These are phyloP conservation scores for Casuarina equisetifolia DNA, from an alignment of 306 rosid genomes.

Conservation along the genomic window DNA sequence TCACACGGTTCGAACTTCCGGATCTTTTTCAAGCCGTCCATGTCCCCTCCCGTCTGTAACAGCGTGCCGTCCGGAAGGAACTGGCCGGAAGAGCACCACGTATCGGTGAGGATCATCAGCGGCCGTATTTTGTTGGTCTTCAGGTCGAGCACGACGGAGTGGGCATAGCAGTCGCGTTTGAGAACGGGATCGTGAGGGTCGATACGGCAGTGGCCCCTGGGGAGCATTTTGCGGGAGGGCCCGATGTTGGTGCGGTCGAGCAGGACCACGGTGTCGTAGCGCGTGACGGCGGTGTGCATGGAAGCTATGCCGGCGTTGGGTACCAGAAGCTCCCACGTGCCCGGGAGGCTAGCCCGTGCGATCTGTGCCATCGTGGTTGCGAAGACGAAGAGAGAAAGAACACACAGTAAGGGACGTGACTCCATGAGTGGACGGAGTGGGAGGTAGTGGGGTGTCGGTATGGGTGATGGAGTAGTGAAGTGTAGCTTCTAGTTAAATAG, in stretches of 20 bases:
- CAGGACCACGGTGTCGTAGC: constrained; percentile 78
- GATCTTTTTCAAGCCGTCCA: constrained; percentile 67
- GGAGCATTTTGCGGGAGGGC: constrained; percentile 63
- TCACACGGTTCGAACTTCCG: constrained; percentile 70
- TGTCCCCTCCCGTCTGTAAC: constrained; percentile 77
- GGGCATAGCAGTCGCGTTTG: constrained; percentile 81
- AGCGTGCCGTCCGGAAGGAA: constrained; percentile 81
- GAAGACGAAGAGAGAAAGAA: neutral
- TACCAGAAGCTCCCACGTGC: constrained; percentile 75
- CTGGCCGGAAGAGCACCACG: constrained; percentile 96
- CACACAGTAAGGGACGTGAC: constrained; percentile 11
- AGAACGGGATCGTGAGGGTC: constrained; percentile 46
- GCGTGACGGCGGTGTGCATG: constrained; percentile 94
- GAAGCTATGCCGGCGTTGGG: constrained; percentile 80
- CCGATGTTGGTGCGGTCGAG: constrained; percentile 87
- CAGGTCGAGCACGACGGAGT: constrained; percentile 64
- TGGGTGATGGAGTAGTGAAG: neutral
- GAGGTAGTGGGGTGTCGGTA: constrained; percentile 9
- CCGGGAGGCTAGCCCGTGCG: constrained; percentile 69
- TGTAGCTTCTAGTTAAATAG: constrained; percentile 26
- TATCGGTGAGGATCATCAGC: constrained; percentile 70
- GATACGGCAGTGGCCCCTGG: constrained; percentile 51
- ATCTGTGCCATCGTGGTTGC: neutral
- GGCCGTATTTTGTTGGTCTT: constrained; percentile 62
- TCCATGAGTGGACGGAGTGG: constrained; percentile 22